These are phyloP conservation scores for Conticribra guillardii DNA, from an alignment of 108 stramenopile genomes.

Conservation along the genomic window DNA sequence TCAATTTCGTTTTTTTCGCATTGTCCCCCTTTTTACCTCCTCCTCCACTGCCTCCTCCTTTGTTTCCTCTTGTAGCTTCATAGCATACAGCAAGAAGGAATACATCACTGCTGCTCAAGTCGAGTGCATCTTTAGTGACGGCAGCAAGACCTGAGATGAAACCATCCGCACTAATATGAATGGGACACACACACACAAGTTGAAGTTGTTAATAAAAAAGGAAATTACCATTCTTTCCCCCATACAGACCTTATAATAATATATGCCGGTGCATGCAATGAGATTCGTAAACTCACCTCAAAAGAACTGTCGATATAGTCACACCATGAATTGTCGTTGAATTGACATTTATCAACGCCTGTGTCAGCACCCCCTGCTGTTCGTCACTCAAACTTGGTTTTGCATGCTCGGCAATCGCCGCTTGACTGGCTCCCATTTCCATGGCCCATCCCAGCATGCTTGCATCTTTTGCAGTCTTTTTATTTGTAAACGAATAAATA, in stretches of 20 bases:
- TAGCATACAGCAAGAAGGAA: constrained; percentile 87
- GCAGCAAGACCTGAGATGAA: constrained; percentile 93
- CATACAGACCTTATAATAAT: not conserved
- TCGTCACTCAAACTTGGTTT: constrained; percentile 74
- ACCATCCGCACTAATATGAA: constrained; percentile 73
- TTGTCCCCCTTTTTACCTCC: constrained; percentile 34
- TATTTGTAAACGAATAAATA: too few relatives aligned
- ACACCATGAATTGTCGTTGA: constrained; percentile 85
- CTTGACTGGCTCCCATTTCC: constrained; percentile 91
- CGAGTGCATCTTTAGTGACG: constrained; percentile 91
- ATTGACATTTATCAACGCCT: constrained; percentile 81
- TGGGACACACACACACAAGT: not conserved
- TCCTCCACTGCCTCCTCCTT: constrained; percentile 18
- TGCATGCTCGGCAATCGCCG: constrained; percentile 93
- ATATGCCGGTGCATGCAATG: not conserved
- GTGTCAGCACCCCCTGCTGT: constrained; percentile 88
- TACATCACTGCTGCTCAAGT: constrained; percentile 89
- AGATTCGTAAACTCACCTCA: constrained; percentile 34
- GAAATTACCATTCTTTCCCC: too few relatives aligned
- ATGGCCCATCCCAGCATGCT: constrained; percentile 90
- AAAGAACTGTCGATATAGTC: constrained; percentile 83
- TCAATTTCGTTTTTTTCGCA: constrained; percentile 1
- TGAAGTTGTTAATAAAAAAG: too few relatives aligned
- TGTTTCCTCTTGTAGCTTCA: constrained; percentile 71
- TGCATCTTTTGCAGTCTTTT: constrained; percentile 90